phyloP scores from a whole-genome alignment of 805 yeast species.

The Metschnikowia corniflorae region DNA sequence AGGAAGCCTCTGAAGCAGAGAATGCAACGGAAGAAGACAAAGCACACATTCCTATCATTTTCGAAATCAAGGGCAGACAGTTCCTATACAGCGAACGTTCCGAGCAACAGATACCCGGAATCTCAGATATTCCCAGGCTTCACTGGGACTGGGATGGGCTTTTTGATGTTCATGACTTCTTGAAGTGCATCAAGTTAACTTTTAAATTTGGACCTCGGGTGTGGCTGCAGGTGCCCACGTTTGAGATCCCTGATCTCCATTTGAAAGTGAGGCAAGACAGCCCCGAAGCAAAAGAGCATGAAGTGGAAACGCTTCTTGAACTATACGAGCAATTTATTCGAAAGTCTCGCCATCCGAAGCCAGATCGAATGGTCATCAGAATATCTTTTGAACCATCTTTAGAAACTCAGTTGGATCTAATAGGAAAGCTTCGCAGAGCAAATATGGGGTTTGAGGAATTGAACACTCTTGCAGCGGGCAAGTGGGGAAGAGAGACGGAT shows the following conservation, averaged over 20 bases:
- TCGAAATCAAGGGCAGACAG: neutral
- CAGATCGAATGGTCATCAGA: conserved; percentile 19
- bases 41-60: neutral
- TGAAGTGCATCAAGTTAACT: neutral
- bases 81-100: neutral
- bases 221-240: neutral
- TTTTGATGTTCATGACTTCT: neutral
- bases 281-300: conserved; percentile 23
- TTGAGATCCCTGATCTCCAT: conserved; percentile 25
- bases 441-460: conserved; percentile 21
- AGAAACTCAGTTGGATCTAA: conserved; percentile 24
- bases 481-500: neutral
- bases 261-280: conserved; percentile 33
- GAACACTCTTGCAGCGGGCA: neutral
- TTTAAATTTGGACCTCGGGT: neutral
- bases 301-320: conserved; percentile 25
- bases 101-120: neutral
- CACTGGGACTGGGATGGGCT: neutral
- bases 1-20: neutral
- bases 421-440: conserved; percentile 20
- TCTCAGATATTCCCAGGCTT: neutral
- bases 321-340: conserved; percentile 6
- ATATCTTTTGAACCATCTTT: conserved; percentile 25
- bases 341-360: conserved; percentile 4
- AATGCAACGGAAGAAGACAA: neutral